A percentile compares a stretch with the other conserved stretches of the same genome.
These are phyloP conservation scores for Escovopsis sp. DNA, from an alignment of 2,329 filamentous ascomycete genomes.

Conservation along the genomic window DNA sequence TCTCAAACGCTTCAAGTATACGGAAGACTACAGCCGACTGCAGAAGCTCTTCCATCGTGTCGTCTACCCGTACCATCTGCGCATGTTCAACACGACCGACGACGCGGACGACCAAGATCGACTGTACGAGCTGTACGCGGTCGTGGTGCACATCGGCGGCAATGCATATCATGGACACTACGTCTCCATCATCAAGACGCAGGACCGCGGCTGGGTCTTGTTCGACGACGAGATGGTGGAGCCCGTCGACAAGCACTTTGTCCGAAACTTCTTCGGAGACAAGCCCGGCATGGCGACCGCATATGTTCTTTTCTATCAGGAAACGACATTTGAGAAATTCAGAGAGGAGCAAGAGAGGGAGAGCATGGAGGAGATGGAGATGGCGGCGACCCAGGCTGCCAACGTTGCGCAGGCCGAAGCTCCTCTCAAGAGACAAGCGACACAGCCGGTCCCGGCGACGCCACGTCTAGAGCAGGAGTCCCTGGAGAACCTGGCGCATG, in stretches of 20 bases:
- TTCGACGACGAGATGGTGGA: slow-evolving; percentile 99
- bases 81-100: slow-evolving; percentile 94
- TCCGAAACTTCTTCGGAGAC: slow-evolving; percentile 94
- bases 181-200: slow-evolving; percentile 93
- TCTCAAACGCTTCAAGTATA: slow-evolving; percentile 96
- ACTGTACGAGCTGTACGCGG: slow-evolving; percentile 90
- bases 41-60: slow-evolving; percentile 96
- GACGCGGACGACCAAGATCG: slow-evolving; percentile 88
- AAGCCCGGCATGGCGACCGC: slow-evolving; percentile 82
- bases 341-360: slow-evolving; percentile 73
- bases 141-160: slow-evolving; percentile 92
- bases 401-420: slow-evolving; percentile 32
- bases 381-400: slow-evolving; percentile 42
- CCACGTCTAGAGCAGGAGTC: slow-evolving; percentile 33
- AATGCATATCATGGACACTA: slow-evolving; percentile 97
- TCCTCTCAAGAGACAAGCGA: slow-evolving; percentile 35
- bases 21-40: slow-evolving; percentile 80
- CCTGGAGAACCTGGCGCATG: slow-evolving; percentile 49
- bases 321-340: slow-evolving; percentile 58
- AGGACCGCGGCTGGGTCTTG: slow-evolving; percentile 86
- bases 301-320: slow-evolving; percentile 95
- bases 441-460: slow-evolving; percentile 32
- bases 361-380: slow-evolving; percentile 46
- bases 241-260: slow-evolving; percentile 91
- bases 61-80: slow-evolving; percentile 90